phyloP scores from a whole-genome alignment of 2,329 filamentous ascomycete species.

The Hyphodiscus sp. region DNA sequence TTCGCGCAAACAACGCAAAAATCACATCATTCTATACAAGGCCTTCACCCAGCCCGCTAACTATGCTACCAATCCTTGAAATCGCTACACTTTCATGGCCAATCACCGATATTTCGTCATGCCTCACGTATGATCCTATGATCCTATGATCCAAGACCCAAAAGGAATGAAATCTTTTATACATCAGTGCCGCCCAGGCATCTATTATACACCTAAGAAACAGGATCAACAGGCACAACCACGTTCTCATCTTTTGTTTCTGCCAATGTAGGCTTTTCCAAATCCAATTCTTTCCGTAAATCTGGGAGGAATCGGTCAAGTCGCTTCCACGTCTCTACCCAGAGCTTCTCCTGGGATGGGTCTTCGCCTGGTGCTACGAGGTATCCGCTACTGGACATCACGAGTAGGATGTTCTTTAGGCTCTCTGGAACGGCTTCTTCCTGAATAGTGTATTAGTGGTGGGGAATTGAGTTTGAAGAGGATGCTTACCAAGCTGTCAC shows the following conservation, averaged over 20 bases:
- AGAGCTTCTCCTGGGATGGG: slow-evolving; percentile 48
- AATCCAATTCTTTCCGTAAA: slow-evolving; percentile 47
- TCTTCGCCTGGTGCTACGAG: slow-evolving; percentile 64
- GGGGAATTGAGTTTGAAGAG: slow-evolving; percentile 1
- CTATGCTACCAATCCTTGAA: slow-evolving; percentile 1
- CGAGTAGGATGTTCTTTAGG: slow-evolving; percentile 90
- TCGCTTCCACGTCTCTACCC: slow-evolving; percentile 58
- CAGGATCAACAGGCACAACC: slow-evolving; percentile 1
- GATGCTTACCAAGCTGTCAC: slow-evolving; percentile 70
- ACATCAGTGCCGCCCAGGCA: background rate
- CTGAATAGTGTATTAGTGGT: slow-evolving; percentile 36
- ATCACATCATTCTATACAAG: background rate
- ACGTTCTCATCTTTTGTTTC: slow-evolving; percentile 4
- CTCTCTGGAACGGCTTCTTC: slow-evolving; percentile 95
- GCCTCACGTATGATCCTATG: background rate
- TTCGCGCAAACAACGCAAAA: background rate
- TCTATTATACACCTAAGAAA: slow-evolving; percentile 1
- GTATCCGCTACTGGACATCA: slow-evolving; percentile 87
- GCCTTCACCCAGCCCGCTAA: background rate
- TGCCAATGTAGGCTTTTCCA: slow-evolving; percentile 37
- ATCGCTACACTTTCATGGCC: background rate
- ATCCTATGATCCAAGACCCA: background rate
- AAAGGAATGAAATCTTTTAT: background rate
- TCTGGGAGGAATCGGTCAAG: slow-evolving; percentile 61
- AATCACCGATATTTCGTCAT: background rate